Base-by-base conservation (phyloP, 1,284 basidiomycete species). In the Fistulinella staudtii region DNA sequence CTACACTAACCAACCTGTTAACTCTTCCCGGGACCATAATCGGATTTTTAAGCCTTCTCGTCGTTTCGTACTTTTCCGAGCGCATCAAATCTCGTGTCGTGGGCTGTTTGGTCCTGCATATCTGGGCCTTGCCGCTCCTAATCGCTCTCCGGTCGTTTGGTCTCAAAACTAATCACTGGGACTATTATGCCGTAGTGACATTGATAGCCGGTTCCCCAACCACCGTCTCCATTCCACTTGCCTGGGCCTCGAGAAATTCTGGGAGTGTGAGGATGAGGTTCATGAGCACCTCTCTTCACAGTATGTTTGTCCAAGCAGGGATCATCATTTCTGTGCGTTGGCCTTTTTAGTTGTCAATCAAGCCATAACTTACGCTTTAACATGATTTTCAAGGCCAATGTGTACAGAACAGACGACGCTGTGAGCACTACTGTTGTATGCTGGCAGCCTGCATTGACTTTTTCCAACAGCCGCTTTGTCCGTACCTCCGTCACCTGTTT, bases 191-290 rank as follows among this genome's bases (percentile, higher is more conserved):
- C 1, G 77, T 79, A 23, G 74, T 81, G 20, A 74, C 74, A 0
- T 61, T 81, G 18, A 68, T 80, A 37, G 73, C 76, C 28, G 79
- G 76, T 14, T 67, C 76, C 60, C 70, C 79, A 45, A 72, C 68
- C 44, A 58, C 71, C 6, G 67, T 71, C 38, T 68, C 71, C 2
- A 63, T 73, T 1, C 70, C 81, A 55, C 78, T 82, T 0, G 79
- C 76, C 0, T 82, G 80, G 80, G 70, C 73, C 1, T 82, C 79
- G 6, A 69, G 78, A 36, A 82, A 82, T 56, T 81, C 80, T 4
- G 70, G 71, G 52, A 74, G 75, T 43, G 80, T 82, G 2, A 65
- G 74, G 30, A 78, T 73, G 55, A 72, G 79, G 34, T 80, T 79
- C 4, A 65, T 81, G 5, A 79, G 77, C 15, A 78, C 78, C 9